Evolutionary conservation across 108 stramenopile species (phyloP).

Genomic region (Cyclostephanos tholiformis): DNA sequence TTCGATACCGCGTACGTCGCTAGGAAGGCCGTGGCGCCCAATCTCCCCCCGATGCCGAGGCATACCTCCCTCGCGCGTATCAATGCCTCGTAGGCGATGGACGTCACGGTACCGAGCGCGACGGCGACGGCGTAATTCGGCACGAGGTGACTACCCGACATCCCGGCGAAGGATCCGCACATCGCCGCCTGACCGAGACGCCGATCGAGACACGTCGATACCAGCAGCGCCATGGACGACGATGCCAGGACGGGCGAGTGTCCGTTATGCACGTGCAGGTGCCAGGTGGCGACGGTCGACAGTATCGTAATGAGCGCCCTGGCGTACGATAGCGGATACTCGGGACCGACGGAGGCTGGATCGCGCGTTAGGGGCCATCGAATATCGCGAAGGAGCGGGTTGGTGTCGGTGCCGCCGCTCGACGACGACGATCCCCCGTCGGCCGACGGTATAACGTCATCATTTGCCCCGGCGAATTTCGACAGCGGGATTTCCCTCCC

Average conservation of each 20-base stretch:
- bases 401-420: too few relatives aligned
- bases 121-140: slow-evolving; percentile 33
- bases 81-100: slow-evolving; percentile 54
- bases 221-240: slow-evolving; percentile 38
- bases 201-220: slow-evolving; percentile 36
- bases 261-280: slow-evolving; percentile 30
- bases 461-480: too few relatives aligned
- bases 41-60: slow-evolving; percentile 54
- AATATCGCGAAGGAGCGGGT: slow-evolving; percentile 9
- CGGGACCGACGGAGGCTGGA: slow-evolving; percentile 43
- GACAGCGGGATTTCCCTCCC: too few relatives aligned
- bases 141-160: slow-evolving; percentile 41
- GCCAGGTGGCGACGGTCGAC: slow-evolving; percentile 52
- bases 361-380: slow-evolving; percentile 33
- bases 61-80: slow-evolving; percentile 46
- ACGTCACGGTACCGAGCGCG: slow-evolving; percentile 42
- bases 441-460: too few relatives aligned
- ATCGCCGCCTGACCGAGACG: slow-evolving; percentile 62
- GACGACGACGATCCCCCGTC: too few relatives aligned
- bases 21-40: slow-evolving; percentile 57
- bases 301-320: slow-evolving; percentile 41
- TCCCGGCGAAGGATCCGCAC: slow-evolving; percentile 68
- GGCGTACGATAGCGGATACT: slow-evolving; percentile 49
- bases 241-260: slow-evolving; percentile 56
- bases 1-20: slow-evolving; percentile 39